Evolutionary conservation across 2,329 filamentous ascomycete species (phyloP), one percentile per base, ranked within the genome.

Genomic region (Aspergillus phoenicis): DNA sequence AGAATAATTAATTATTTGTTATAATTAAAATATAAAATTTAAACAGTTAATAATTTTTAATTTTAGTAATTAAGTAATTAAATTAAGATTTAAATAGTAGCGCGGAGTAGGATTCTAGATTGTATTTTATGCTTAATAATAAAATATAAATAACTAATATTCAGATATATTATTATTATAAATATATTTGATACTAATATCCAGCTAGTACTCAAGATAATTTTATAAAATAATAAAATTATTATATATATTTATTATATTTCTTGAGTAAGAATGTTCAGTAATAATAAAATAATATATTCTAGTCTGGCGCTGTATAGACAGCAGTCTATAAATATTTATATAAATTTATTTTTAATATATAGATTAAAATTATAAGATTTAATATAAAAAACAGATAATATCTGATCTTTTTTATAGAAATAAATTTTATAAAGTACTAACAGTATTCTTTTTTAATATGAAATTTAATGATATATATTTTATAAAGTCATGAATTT

Each of bases 151-250:
- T 38, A 38, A 15, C 6, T 38, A 38, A 38, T 38, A 10, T 38
- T 38, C 8, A 38, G 8, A 15, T 38, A 38, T 15, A 38, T 5
- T 38, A 6, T 38, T 38, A 26, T 55, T 53, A 54, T 30, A 17
- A 45, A 59, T 43, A 39, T n/a, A 54, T 53, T 13, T 43, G 43
- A 20, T 45, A 17, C 3, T 38, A 55, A 55, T 26, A 54, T 13
- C 6, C 24, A 4, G 24, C 24, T 26, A 26, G 6, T 26, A 26
- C 3, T 6, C 2, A 26, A 26, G 6, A 38, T 38, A 38, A 15
- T 38, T 38, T 38, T 38, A 38, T 26, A 26, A 26, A 38, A 38
- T 38, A 38, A 38, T 38, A 38, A 38, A 38, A 6, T 38, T 38
- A 38, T 38, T 38, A 6, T 38, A 38, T 38, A 38, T 38, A n/a